Percentiles rank a stretch among this genome's conserved stretches.
Evolutionary conservation across 2,329 filamentous ascomycete genomes (phyloP).

Genomic region (Fusarium nematophilum): DNA sequence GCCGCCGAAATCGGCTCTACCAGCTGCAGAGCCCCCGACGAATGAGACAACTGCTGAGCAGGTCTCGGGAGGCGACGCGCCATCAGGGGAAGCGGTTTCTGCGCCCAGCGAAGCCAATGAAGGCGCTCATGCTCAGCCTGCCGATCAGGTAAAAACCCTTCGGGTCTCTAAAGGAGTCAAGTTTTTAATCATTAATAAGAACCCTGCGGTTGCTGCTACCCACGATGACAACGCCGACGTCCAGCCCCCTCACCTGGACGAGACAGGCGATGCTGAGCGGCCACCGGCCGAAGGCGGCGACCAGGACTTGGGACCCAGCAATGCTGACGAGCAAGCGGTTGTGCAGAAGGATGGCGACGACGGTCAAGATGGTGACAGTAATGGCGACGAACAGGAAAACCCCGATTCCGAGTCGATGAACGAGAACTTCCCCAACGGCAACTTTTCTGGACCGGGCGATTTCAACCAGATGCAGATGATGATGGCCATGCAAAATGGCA

Average conservation of each 20-base stretch:
- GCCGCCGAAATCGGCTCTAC: conserved; percentile 48
- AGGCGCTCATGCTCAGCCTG: conserved; percentile 13
- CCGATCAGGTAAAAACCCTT: conserved; percentile 30
- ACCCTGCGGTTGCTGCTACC: not conserved
- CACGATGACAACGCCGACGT: not conserved
- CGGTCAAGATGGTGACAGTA: conserved; percentile 45
- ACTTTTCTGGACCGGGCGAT: conserved; percentile 70
- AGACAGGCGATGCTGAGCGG: conserved; percentile 22
- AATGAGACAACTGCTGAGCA: conserved; percentile 36
- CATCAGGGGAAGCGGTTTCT: conserved; percentile 13
- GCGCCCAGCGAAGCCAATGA: conserved; percentile 13
- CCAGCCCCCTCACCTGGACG: conserved; percentile 23
- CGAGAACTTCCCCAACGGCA: conserved; percentile 67
- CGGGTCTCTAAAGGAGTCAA: no score
- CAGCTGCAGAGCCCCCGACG: conserved; percentile 37
- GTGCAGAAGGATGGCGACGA: conserved; percentile 37
- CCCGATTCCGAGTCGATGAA: conserved; percentile 54
- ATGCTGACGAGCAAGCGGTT: conserved; percentile 32
- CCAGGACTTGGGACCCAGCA: conserved; percentile 31
- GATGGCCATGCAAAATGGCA: conserved; percentile 80
- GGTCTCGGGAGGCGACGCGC: conserved; percentile 8
- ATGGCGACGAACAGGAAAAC: conserved; percentile 47
- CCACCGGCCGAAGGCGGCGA: conserved; percentile 24
- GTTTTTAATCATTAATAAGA: conserved; percentile 14
- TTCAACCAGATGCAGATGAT: conserved; percentile 85